Percentiles rank a stretch among this genome's conserved stretches.
Evolutionary conservation across 2,329 filamentous ascomycete genomes (phyloP).

Genomic region (Calycina marina): DNA sequence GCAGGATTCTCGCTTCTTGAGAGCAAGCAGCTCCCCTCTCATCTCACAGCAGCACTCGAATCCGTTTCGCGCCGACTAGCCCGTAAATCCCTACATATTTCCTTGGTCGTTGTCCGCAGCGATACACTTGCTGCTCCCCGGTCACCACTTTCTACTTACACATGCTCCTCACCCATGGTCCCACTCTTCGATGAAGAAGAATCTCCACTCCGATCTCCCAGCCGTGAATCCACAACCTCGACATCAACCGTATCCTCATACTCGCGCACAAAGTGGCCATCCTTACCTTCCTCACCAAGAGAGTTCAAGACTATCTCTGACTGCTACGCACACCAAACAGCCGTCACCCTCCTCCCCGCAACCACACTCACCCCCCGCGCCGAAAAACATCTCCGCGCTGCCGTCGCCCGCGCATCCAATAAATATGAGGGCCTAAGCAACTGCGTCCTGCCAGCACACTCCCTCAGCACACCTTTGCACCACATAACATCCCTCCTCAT

Average conservation of each 20-base stretch:
- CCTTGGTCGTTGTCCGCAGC: conserved; percentile 40
- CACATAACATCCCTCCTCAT: conserved; percentile 37
- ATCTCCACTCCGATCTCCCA: too few species aligned
- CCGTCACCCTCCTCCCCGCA: conserved; percentile 22
- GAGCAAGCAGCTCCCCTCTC: conserved; percentile 39
- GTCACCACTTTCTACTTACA: conserved; percentile 6
- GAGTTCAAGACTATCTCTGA: conserved; percentile 5
- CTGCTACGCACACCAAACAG: conserved; percentile 7
- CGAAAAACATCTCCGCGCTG: conserved; percentile 31
- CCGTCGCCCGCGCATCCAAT: conserved; percentile 36
- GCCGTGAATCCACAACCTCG: too few species aligned
- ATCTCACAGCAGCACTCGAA: conserved; percentile 39
- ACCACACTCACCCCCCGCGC: conserved; percentile 32
- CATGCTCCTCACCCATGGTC: conserved; percentile 1
- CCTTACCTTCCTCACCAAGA: conserved; percentile 15
- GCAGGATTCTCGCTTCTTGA: conserved; percentile 45
- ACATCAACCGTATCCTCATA: conserved; percentile 7
- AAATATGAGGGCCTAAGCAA: conserved; percentile 25
- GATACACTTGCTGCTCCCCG: conserved; percentile 33
- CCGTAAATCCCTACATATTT: conserved; percentile 39
- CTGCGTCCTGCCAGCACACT: conserved; percentile 15
- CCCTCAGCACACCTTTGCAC: conserved; percentile 28
- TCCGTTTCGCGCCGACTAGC: conserved; percentile 41
- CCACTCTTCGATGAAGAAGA: too few species aligned
- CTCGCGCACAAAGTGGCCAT: conserved; percentile 14